Evolutionary conservation across 148 eudicot genomes (phyloP), one percentile per base, ranked within the genome.

Genomic region (Heliamphora exappendiculata): DNA sequence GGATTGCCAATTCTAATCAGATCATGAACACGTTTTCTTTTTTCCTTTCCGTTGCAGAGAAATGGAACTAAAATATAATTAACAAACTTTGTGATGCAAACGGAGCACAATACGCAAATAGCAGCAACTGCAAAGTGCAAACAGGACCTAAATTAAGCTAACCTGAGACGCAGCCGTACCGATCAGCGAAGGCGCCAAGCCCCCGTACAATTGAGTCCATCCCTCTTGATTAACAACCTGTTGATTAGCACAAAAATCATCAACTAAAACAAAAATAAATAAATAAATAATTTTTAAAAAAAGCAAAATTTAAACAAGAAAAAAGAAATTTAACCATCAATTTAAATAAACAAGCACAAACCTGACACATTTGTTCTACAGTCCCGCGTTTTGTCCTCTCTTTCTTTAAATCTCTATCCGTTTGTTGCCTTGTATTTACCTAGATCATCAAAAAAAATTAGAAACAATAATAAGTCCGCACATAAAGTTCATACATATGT

Each of bases 131-230:
- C 44, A 78, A 41, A 33, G 11, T 14, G 24, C 44, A 78, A 41
- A 33, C 12, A 33, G 12, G 42, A 50, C 67, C 76, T 9, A 74
- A 67, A 82, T 57, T 51, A 39, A 81, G 39, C 84, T 82, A 66
- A 92, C 99, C 99, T 95, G 97, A 76, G 99, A 95, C 17, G 91
- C 89, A 65, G 97, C 99, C 0, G 99, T 95, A 26, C 99, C 99
- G 11, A 88, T 87, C 59, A 95, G 86, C 13, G 99, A 92, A n/a
- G 99, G 97, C 28, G 85, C 65, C 69, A 95, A 85, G 36, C 99
- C 99, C 20, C 93, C 84, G 49, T 95, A 95, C n/a, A 95, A 76
- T 62, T 91, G 88, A 82, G 34, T 81, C 99, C 99, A 95, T 37
- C 99, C 99, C 81, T 95, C 99, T 57, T 89, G 87, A 70, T 86